A percentile compares a stretch with the other conserved stretches of the same genome.
Conservation (phyloP, 805 yeast genomes). For the Candida dendrica region DNA sequence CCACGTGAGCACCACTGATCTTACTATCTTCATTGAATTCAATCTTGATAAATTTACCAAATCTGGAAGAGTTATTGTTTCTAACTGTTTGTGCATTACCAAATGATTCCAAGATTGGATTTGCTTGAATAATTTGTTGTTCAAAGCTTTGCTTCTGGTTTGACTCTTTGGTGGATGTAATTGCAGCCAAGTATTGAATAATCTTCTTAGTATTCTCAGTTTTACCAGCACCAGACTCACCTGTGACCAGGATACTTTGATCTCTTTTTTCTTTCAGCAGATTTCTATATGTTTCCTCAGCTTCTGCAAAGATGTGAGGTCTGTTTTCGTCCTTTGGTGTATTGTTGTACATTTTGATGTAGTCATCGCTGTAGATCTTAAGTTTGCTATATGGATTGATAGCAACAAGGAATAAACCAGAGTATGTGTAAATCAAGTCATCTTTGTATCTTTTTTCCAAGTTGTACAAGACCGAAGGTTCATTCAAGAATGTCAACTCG, state of each 20-base stretch:
- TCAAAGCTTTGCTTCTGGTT: constrained; percentile 46
- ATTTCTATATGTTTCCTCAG: constrained; percentile 79
- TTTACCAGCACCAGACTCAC: constrained; percentile 98
- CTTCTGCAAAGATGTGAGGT: constrained; percentile 90
- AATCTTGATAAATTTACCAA: constrained; percentile 91
- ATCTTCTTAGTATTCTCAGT: constrained; percentile 96
- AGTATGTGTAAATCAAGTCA: constrained; percentile 84
- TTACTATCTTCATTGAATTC: constrained; percentile 58
- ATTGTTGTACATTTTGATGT: constrained; percentile 49
- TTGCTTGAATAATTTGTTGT: constrained; percentile 81
- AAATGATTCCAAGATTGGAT: constrained; percentile 91
- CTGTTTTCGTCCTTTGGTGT: constrained; percentile 37
- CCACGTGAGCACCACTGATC: constrained; percentile 85
- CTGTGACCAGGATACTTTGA: constrained; percentile 94
- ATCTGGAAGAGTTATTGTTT: constrained; percentile 91
- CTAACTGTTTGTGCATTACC: constrained; percentile 96
- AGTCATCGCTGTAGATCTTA: constrained; percentile 59
- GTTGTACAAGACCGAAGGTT: constrained; percentile 90
- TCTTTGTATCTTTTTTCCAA: constrained; percentile 67
- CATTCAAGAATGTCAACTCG: constrained; percentile 86
- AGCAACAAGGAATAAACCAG: constrained; percentile 93
- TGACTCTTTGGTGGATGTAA: constrained; percentile 36
- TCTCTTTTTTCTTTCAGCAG: constrained; percentile 61
- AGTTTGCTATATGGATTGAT: constrained; percentile 82
- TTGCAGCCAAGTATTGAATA: constrained; percentile 82